These are phyloP conservation scores for Elsinoe ampelina DNA, from an alignment of 2,329 filamentous ascomycete species.

Conservation along the genomic window DNA sequence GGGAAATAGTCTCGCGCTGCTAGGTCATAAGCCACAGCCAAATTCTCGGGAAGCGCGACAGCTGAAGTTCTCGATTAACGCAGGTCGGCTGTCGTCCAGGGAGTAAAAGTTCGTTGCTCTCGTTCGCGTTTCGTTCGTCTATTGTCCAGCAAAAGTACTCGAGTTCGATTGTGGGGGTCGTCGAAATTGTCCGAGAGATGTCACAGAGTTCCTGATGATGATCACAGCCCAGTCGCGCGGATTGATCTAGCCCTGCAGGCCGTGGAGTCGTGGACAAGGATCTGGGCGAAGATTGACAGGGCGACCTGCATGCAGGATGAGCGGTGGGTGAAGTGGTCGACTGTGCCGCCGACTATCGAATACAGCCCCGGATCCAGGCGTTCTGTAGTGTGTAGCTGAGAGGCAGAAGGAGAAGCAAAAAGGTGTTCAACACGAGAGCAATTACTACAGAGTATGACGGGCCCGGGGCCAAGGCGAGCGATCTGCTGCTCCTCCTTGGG, in stretches of 20 bases:
- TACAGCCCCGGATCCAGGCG: not conserved
- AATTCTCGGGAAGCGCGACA: not conserved
- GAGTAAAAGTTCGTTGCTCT: not conserved
- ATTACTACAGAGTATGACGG: too few relatives aligned
- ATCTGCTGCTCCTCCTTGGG: not conserved
- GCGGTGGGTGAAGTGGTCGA: not conserved
- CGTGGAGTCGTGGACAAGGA: not conserved
- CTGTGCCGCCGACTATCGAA: slow-evolving; percentile 8
- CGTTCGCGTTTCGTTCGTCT: not conserved
- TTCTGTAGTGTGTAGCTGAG: not conserved
- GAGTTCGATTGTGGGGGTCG: not conserved
- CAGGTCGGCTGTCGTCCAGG: not conserved
- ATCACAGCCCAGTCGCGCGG: not conserved
- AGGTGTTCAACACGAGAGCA: too few relatives aligned
- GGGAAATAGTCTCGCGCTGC: not conserved
- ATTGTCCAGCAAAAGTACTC: not conserved
- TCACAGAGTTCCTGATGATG: not conserved
- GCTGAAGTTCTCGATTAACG: not conserved
- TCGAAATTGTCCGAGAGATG: not conserved
- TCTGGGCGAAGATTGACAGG: slow-evolving; percentile 1
- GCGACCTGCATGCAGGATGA: slow-evolving; percentile 6
- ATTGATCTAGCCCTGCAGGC: not conserved
- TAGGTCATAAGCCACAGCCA: not conserved
- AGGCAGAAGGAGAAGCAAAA: not conserved
- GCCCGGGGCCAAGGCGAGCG: not conserved